These are phyloP conservation scores for Aspergillus taichungensis DNA, from an alignment of 495 filamentous ascomycete species.

Conservation along the genomic window DNA sequence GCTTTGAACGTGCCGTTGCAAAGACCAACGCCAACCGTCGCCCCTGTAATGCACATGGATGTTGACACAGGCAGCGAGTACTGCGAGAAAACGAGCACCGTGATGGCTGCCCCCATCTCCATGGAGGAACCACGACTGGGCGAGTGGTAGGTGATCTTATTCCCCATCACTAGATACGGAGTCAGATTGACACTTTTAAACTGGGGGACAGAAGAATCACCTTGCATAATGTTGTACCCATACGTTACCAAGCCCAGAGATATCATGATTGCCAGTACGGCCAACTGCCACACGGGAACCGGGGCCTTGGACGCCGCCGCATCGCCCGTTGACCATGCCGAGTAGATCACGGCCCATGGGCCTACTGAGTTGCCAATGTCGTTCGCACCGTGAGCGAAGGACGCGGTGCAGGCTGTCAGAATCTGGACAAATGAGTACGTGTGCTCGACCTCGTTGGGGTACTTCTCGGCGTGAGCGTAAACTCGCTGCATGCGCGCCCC, in stretches of 20 bases:
- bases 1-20: constrained; percentile 49
- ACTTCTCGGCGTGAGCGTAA: constrained; percentile 51
- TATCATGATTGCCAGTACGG: constrained; percentile 43
- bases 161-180: constrained; percentile 45
- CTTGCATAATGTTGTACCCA: constrained; percentile 64
- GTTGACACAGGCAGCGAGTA: constrained; percentile 53
- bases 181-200: constrained; percentile 12
- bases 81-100: constrained; percentile 54
- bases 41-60: constrained; percentile 52
- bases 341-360: constrained; percentile 61
- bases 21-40: constrained; percentile 48
- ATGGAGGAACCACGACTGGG: constrained; percentile 53
- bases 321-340: constrained; percentile 51
- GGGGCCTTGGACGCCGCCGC: constrained; percentile 38
- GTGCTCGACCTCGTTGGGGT: constrained; percentile 69
- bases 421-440: constrained; percentile 69
- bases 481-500: constrained; percentile 54
- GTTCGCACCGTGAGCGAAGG: constrained; percentile 75
- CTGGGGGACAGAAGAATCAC: constrained; percentile 13
- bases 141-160: constrained; percentile 59
- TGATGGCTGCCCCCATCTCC: constrained; percentile 60
- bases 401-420: constrained; percentile 63
- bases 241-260: constrained; percentile 52
- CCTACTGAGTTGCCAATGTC: constrained; percentile 72
- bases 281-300: constrained; percentile 53